Evolutionary conservation across 1,284 basidiomycete species (phyloP).

Genomic region (Coniferiporia weirii): DNA sequence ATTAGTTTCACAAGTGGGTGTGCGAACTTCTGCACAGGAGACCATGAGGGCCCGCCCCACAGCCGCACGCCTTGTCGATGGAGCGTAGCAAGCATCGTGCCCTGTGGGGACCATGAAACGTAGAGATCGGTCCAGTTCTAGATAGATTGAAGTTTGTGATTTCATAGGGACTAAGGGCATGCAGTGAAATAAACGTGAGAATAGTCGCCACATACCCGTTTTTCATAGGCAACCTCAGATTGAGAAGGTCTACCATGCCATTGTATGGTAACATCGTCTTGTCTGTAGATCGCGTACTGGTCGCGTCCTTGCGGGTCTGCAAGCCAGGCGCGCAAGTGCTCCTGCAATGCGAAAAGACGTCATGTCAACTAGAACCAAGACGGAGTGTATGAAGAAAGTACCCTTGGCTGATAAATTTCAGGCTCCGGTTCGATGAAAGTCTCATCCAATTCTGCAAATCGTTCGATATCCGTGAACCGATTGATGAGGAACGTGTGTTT

Average conservation of each 20-base stretch:
- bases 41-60: slow-evolving; percentile 92
- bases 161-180: not conserved
- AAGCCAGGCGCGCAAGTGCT: slow-evolving; percentile 94
- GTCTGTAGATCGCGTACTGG: slow-evolving; percentile 93
- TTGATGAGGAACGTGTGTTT: slow-evolving; percentile 90
- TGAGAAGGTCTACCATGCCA: slow-evolving; percentile 94
- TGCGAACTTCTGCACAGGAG: slow-evolving; percentile 84
- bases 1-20: slow-evolving; percentile 95
- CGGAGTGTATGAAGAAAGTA: slow-evolving; percentile 30
- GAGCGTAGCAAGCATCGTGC: slow-evolving; percentile 91
- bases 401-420: slow-evolving; percentile 81
- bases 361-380: slow-evolving; percentile 5
- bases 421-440: slow-evolving; percentile 76
- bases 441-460: slow-evolving; percentile 77
- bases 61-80: slow-evolving; percentile 95
- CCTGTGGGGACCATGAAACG: slow-evolving; percentile 95
- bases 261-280: slow-evolving; percentile 85
- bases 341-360: slow-evolving; percentile 41
- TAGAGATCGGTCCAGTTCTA: slow-evolving; percentile 98
- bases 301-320: slow-evolving; percentile 90
- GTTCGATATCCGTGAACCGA: slow-evolving; percentile 91
- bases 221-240: slow-evolving; percentile 74
- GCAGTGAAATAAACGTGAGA: not conserved
- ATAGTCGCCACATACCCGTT: slow-evolving; percentile 52
- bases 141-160: slow-evolving; percentile 16